phyloP scores from a whole-genome alignment of 202 grass and related monocot species.

The Cymbopogon flexuosus region DNA sequence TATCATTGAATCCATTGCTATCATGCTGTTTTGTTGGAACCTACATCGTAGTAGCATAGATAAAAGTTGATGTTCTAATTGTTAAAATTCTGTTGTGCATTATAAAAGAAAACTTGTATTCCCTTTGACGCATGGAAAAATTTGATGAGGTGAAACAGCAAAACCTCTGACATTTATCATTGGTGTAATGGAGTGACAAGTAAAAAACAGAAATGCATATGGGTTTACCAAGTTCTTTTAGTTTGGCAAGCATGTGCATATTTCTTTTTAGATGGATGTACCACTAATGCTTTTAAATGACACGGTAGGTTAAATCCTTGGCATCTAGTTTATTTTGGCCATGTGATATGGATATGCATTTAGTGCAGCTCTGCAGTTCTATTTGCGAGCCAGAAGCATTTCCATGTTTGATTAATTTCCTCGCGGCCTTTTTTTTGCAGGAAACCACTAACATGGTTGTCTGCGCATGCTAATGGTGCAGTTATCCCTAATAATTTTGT shows the following conservation, averaged over 20 bases:
- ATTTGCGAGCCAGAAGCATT: background rate
- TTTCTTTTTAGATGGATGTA: background rate
- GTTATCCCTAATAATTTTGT: constrained; percentile 48
- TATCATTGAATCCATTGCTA: background rate
- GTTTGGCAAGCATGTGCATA: background rate
- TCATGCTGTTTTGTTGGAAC: background rate
- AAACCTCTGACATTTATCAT: background rate
- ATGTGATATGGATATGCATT: background rate
- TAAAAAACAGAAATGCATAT: background rate
- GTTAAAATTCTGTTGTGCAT: background rate
- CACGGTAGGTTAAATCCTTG: background rate
- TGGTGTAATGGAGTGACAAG: background rate
- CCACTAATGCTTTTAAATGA: background rate
- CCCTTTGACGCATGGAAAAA: background rate
- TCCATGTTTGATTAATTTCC: constrained; percentile 4
- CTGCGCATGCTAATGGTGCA: constrained; percentile 68
- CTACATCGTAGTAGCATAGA: background rate
- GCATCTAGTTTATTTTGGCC: background rate
- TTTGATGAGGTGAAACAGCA: background rate
- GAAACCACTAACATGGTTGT: constrained; percentile 80
- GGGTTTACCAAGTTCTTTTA: background rate
- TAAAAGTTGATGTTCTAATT: background rate
- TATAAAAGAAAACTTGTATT: background rate
- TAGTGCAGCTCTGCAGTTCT: background rate
- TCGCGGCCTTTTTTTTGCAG: constrained; percentile 38